Base-by-base conservation (phyloP, 208 protist species). In the Wallacemonas rigidus region DNA sequence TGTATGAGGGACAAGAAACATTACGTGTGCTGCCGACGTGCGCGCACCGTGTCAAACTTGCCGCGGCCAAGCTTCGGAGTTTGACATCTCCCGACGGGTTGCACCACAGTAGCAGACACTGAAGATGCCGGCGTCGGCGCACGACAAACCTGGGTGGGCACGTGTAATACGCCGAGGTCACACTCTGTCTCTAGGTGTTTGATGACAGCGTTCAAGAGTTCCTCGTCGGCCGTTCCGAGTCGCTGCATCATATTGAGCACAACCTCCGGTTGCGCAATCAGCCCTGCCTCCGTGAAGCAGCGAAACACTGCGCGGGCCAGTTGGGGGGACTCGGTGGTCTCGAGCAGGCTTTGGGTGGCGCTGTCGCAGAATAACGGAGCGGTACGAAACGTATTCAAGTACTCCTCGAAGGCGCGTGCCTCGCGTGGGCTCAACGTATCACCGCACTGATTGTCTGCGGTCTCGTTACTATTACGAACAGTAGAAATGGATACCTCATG, bases 111-210 rank as follows among this genome's bases (percentile, higher is more conserved):
- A 26, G 26, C 26, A 26, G 26, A 26, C 26, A 26, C 26, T 26
- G 26, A 26, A 26, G 26, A 26, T 26, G 26, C 26, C 26, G 26
- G 26, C 26, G 26, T 26, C 26, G 26, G 26, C 26, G 26, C 26
- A 26, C 26, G 26, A 26, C 26, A 26, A 26, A 43, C 57, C 17
- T 39, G 57, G 9, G n/a, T 45, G 38, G 57, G 57, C 6, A 63
- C 11, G 57, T 65, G 60, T 8, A 65, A 51, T 38, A 65, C n/a
- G 50, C 60, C 60, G 2, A 65, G n/a, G 12, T 65, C 60, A 35
- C 60, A 65, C 36, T 65, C 60, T 26, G 60, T 41, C 40, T 65
- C 60, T 17, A 65, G 60, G 44, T 65, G 60, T 14, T 38, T 51
- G 8, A 65, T 17, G 9, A 65, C 40, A 8, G 60, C 60, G 5